These are phyloP conservation scores for Acer yangbiense DNA, from an alignment of 345 rosid species.

Conservation along the genomic window DNA sequence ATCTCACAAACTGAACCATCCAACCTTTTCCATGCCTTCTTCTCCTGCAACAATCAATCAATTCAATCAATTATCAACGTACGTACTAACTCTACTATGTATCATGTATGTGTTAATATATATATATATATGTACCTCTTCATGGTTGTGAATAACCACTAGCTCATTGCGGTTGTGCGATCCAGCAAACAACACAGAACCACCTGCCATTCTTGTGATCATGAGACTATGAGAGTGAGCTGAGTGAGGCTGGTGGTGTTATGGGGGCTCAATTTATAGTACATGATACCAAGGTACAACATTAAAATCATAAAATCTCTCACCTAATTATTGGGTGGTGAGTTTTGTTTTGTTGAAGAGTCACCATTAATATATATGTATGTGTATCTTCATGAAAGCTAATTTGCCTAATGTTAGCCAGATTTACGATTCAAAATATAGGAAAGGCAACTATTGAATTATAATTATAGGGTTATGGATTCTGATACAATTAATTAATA, in stretches of 20 bases:
- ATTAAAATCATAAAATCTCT: constrained; percentile 22
- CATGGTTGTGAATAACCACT: constrained; percentile 92
- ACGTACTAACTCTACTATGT: too few species aligned
- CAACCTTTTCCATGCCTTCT: constrained; percentile 71
- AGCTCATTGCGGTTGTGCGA: constrained; percentile 99
- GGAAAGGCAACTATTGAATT: too few species aligned
- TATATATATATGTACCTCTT: constrained; percentile 53
- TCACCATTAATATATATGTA: constrained; percentile 54
- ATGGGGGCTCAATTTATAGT: constrained; percentile 14
- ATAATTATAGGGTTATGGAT: too few species aligned
- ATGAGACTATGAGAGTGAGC: background rate
- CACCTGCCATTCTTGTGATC: constrained; percentile 66
- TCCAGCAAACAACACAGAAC: constrained; percentile 94
- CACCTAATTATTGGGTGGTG: constrained; percentile 44
- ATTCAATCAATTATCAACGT: background rate
- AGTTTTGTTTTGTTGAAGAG: constrained; percentile 67
- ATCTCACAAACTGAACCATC: constrained; percentile 96
- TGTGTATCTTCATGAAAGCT: background rate
- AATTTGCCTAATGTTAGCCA: background rate
- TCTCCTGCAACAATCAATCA: constrained; percentile 59
- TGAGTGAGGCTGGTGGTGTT: constrained; percentile 7
- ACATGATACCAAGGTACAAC: constrained; percentile 31
- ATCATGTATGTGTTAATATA: too few species aligned
- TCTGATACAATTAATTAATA: too few species aligned
- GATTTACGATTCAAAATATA: too few species aligned